Base-by-base conservation (phyloP, 2,329 filamentous ascomycete genomes). In the Xylaria sp. region DNA sequence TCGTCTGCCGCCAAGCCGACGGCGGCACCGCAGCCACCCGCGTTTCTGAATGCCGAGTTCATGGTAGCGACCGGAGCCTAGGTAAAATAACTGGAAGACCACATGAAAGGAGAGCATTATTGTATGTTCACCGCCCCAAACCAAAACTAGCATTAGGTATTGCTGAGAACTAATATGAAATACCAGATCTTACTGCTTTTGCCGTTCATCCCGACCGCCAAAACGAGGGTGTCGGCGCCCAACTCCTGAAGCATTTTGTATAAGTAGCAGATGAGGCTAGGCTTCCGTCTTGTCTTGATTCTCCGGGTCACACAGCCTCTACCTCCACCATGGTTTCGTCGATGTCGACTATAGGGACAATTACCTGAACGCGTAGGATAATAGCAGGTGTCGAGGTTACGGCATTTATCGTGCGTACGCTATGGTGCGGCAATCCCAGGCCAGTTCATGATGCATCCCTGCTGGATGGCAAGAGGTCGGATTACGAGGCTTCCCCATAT, bases 351-450 rank as follows among this genome's bases (percentile, higher is more conserved):
- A 62, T 23, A 33, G 37, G 23, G 58, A 64, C 43, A 62, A 47
- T 29, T 54, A 62, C 31, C 19, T 59, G 46, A 62, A 62, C 31
- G 43, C 43, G 6, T 62, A 49, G 62, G 58, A 64, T 41, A 59
- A 49, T 21, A 43, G 56, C 25, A 52, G 25, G 21, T 48, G 37
- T n/a, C 54, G 62, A n/a, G 58, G 62, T 9, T 62, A 52, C 43
- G 58, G 62, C 15, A 62, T 62, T 15, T 64, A 62, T 37, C 58
- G 58, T n/a, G 33, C 51, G 3, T 64, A 58, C 46, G 58, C 62
- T 6, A 64, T 64, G 62, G 62, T 62, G 40, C 29, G 62, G 44
- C 49, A 33, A 21, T 35, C 35, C 3, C 27, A 43, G 25, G 35
- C 17, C 51, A 29, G 3, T 23, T 35, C 51, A 23, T 54, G n/a